These are phyloP conservation scores for Aspergillus sclerotiicarbonarius DNA, from an alignment of 495 filamentous ascomycete species.

Conservation along the genomic window DNA sequence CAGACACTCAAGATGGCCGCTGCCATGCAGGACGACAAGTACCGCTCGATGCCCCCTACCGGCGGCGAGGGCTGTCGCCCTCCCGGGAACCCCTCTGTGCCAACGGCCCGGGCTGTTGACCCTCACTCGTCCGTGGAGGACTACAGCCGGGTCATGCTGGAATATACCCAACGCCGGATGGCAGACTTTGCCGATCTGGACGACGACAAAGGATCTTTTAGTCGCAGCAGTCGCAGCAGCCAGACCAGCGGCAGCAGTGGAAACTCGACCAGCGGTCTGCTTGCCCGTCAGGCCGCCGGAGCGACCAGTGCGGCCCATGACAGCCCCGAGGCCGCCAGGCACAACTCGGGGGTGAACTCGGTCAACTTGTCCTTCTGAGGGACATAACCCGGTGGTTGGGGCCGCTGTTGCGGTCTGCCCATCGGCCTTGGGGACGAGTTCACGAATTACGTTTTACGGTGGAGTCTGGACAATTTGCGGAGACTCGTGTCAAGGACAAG, in stretches of 20 bases:
- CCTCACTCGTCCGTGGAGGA: constrained; percentile 39
- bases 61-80: constrained; percentile 21
- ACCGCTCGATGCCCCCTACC: constrained; percentile 23
- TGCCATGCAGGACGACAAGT: constrained; percentile 22
- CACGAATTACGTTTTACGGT: background rate
- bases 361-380: background rate
- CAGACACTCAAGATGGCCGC: constrained; percentile 12
- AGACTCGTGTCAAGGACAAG: background rate
- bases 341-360: background rate
- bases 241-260: constrained; percentile 32
- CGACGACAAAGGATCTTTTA: constrained; percentile 21
- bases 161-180: constrained; percentile 48
- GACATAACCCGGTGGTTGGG: background rate
- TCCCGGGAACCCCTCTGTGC: constrained; percentile 18
- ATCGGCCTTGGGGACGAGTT: background rate
- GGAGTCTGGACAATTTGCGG: background rate
- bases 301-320: constrained; percentile 4
- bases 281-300: constrained; percentile 23
- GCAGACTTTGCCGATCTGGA: constrained; percentile 36
- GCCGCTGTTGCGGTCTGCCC: background rate
- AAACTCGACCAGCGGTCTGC: constrained; percentile 17
- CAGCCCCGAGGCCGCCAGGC: background rate
- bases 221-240: constrained; percentile 36
- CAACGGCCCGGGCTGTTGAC: constrained; percentile 23
- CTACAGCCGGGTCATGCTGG: constrained; percentile 47